Conservation (phyloP, 371 early-diverging fungal species). For the Syncephalastrum sp. region DNA sequence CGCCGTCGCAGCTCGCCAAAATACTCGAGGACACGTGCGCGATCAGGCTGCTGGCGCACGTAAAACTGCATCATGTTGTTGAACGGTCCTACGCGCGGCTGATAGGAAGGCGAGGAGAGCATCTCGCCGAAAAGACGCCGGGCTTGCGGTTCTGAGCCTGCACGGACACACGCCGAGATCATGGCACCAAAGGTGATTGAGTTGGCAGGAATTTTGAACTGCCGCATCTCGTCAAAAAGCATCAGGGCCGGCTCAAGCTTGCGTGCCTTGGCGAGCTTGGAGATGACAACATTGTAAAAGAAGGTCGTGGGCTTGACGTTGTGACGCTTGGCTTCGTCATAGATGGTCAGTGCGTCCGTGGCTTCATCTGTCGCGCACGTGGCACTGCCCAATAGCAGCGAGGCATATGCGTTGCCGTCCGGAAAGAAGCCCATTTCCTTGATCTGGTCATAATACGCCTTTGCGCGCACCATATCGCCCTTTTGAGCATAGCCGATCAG, state of each 20-base stretch:
- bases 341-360: slow-evolving; percentile 51
- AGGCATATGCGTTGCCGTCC: slow-evolving; percentile 48
- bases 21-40: slow-evolving; percentile 53
- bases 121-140: slow-evolving; percentile 53
- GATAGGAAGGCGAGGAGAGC: slow-evolving; percentile 49
- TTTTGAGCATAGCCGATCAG: slow-evolving; percentile 57
- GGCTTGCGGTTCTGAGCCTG: slow-evolving; percentile 55
- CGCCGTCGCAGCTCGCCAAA: slow-evolving; percentile 51
- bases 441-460: slow-evolving; percentile 55
- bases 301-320: slow-evolving; percentile 61
- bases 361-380: slow-evolving; percentile 55
- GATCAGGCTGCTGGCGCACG: slow-evolving; percentile 59
- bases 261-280: slow-evolving; percentile 64
- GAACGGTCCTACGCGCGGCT: slow-evolving; percentile 56
- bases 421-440: slow-evolving; percentile 44
- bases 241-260: slow-evolving; percentile 56
- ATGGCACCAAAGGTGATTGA: slow-evolving; percentile 64
- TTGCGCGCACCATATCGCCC: slow-evolving; percentile 55
- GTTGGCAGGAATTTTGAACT: slow-evolving; percentile 49
- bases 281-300: slow-evolving; percentile 66
- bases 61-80: slow-evolving; percentile 71
- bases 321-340: slow-evolving; percentile 62
- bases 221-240: slow-evolving; percentile 63
- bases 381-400: slow-evolving; percentile 45
- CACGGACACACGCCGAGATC: slow-evolving; percentile 64